These are phyloP conservation scores for Glycyrrhiza uralensis DNA, from an alignment of 306 rosid genomes.

Conservation along the genomic window DNA sequence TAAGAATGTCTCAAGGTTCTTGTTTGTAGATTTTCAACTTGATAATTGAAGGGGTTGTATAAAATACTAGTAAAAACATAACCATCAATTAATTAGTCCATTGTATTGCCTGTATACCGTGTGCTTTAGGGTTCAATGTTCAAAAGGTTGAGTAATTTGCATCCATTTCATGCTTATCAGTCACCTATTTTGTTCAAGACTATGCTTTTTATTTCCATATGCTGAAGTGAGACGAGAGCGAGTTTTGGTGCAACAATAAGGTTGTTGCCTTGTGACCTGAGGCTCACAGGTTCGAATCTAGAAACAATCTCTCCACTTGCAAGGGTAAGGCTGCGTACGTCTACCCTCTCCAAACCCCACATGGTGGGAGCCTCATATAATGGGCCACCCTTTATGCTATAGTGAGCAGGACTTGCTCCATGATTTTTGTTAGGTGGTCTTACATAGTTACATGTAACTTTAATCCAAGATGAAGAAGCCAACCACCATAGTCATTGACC, in stretches of 20 bases:
- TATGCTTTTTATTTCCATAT: background rate
- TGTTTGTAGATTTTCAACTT: background rate
- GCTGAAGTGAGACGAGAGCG: too few relatives aligned
- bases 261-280: too few relatives aligned
- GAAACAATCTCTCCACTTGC: too few relatives aligned
- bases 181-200: background rate
- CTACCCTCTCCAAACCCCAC: too few relatives aligned
- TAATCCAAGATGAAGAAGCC: too few relatives aligned
- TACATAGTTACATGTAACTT: too few relatives aligned
- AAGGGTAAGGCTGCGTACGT: too few relatives aligned
- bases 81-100: background rate
- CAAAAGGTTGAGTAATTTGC: background rate
- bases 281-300: too few relatives aligned
- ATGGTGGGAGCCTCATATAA: too few relatives aligned
- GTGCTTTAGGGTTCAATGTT: background rate
- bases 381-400: too few relatives aligned
- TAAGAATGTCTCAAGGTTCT: constrained; percentile 1
- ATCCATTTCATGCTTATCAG: background rate
- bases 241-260: too few relatives aligned
- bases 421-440: background rate
- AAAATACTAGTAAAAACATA: background rate
- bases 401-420: background rate
- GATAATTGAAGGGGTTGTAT: background rate
- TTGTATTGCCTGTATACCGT: background rate
- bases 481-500: background rate